These are phyloP conservation scores for Rhodosporidiobolus sp. DNA, from an alignment of 768 basidiomycete species.

Conservation along the genomic window DNA sequence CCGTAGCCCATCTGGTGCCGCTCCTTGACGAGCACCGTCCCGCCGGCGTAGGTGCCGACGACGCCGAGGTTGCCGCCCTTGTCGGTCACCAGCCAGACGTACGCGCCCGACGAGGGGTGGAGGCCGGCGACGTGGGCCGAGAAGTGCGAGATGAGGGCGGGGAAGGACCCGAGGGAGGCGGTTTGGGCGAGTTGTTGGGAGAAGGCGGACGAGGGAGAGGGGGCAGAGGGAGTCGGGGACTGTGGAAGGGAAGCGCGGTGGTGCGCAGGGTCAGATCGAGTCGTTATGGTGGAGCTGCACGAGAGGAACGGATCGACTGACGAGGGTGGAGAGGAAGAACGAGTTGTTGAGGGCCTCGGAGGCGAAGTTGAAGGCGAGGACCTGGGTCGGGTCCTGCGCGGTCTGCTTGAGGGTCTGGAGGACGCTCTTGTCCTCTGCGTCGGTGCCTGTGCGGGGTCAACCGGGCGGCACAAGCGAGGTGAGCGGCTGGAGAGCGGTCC, in stretches of 20 bases:
- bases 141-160: conserved; percentile 69
- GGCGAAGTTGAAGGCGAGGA: conserved; percentile 83
- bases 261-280: no score
- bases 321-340: conserved; percentile 85
- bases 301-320: conserved; percentile 52
- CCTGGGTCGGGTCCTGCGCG: conserved; percentile 58
- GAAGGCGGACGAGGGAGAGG: conserved; percentile 13
- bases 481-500: not conserved
- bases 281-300: not conserved
- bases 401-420: conserved; percentile 70
- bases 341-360: conserved; percentile 89
- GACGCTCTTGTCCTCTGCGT: conserved; percentile 59
- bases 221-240: conserved; percentile 16
- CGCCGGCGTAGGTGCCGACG: conserved; percentile 81
- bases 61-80: conserved; percentile 62
- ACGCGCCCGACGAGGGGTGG: conserved; percentile 59
- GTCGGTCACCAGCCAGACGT: conserved; percentile 83
- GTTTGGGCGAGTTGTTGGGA: conserved; percentile 4
- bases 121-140: conserved; percentile 73
- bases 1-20: conserved; percentile 44
- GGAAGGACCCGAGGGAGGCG: conserved; percentile 59
- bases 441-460: conserved; percentile 54
- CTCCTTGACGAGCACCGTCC: conserved; percentile 70
- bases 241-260: not conserved
- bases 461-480: no score